These are phyloP conservation scores for Scedosporium boydii DNA, from an alignment of 2,329 filamentous ascomycete species.

Conservation along the genomic window DNA sequence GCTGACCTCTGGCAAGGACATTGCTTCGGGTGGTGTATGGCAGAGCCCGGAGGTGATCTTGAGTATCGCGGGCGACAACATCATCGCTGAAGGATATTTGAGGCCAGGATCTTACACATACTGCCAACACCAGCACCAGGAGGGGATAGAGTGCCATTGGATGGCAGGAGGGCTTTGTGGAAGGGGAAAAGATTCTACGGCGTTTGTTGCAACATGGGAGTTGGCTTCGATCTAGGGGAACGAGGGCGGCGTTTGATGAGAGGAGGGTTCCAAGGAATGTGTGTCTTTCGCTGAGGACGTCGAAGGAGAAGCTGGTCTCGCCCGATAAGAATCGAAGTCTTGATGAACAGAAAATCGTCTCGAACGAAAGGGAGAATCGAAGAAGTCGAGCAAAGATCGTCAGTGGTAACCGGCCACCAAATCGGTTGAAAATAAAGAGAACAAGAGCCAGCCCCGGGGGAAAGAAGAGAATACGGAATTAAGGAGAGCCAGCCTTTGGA, in stretches of 20 bases:
- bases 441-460: neutral
- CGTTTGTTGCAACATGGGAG: constrained; percentile 3
- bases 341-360: neutral
- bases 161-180: constrained; percentile 5
- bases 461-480: neutral
- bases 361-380: neutral
- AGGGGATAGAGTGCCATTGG: constrained; percentile 3
- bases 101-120: constrained; percentile 4
- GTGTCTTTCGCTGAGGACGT: neutral
- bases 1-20: neutral
- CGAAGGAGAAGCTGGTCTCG: neutral
- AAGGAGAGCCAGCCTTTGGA: neutral
- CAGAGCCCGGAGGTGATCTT: neutral
- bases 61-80: neutral
- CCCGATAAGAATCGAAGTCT: neutral
- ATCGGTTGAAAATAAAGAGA: neutral
- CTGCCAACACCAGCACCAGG: constrained; percentile 4
- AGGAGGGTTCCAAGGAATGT: neutral
- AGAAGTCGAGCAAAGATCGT: neutral
- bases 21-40: constrained; percentile 3
- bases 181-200: constrained; percentile 7
- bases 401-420: neutral
- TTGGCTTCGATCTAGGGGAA: neutral
- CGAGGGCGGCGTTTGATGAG: neutral
- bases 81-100: neutral